Evolutionary conservation across 1,284 basidiomycete species (phyloP).

Genomic region (Microbotryum scabiosae): DNA sequence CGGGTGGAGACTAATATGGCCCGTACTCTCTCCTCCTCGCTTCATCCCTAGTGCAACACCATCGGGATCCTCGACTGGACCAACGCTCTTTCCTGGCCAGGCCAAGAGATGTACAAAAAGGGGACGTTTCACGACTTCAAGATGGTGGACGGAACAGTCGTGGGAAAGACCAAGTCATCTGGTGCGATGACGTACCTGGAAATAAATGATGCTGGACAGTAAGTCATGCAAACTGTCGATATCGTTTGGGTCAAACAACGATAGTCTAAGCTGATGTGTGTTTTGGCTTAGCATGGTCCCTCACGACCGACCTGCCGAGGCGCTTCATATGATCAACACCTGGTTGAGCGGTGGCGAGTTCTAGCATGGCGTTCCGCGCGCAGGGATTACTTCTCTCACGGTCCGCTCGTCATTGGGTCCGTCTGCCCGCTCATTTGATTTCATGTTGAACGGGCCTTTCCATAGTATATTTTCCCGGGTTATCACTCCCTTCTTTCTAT

Average conservation of each 20-base stretch:
- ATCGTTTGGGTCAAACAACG: no score
- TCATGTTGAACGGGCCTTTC: no score
- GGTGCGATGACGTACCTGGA: constrained; percentile 18
- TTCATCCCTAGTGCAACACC: neutral
- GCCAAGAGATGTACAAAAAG: constrained; percentile 11
- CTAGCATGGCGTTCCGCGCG: no score
- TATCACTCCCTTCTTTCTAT: no score
- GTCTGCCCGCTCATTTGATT: no score
- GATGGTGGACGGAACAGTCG: neutral
- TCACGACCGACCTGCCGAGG: constrained; percentile 68
- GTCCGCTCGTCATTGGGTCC: no score
- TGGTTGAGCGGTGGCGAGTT: constrained; percentile 38
- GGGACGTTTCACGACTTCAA: constrained; percentile 15
- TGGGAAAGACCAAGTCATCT: constrained; percentile 17
- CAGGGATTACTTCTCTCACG: no score
- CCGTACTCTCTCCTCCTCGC: no score
- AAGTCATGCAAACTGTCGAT: no score
- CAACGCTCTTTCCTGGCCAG: constrained; percentile 16
- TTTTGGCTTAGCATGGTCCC: constrained; percentile 46
- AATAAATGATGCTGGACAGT: no score
- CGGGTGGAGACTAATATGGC: neutral
- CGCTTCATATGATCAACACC: constrained; percentile 51
- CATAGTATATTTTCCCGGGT: no score
- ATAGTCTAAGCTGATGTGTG: no score
- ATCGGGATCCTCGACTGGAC: constrained; percentile 28